Percentiles rank a stretch among this genome's conserved stretches.
phyloP scores from a whole-genome alignment of 805 yeast genomes.

The Lipomyces sp. region DNA sequence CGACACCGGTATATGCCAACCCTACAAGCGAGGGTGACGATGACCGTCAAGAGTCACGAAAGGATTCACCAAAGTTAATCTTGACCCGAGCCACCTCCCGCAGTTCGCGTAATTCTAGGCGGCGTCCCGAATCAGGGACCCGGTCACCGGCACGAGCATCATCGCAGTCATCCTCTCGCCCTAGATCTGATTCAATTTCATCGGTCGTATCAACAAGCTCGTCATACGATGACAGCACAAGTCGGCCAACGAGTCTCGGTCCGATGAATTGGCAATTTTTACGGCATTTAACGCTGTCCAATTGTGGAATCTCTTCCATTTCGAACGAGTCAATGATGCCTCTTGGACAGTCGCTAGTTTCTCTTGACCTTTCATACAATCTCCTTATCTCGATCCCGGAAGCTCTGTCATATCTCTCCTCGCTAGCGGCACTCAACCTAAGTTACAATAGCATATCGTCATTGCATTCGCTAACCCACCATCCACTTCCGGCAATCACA shows the following conservation, averaged over 20 bases:
- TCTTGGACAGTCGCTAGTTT: conserved; percentile 45
- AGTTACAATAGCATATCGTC: conserved; percentile 60
- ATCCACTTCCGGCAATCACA: conserved; percentile 35
- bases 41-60: conserved; percentile 5
- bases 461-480: conserved; percentile 31
- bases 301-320: conserved; percentile 48
- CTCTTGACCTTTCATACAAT: conserved; percentile 63
- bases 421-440: conserved; percentile 62
- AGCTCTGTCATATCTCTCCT: conserved; percentile 56
- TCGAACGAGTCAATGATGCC: conserved; percentile 44
- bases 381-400: conserved; percentile 55
- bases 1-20: conserved; percentile 14
- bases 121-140: conserved; percentile 9
- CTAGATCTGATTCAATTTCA: conserved; percentile 17
- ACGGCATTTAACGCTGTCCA: conserved; percentile 51
- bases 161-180: conserved; percentile 8
- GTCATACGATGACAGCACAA: conserved; percentile 39
- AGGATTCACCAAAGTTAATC: conserved; percentile 10
- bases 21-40: not conserved
- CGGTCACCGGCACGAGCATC: conserved; percentile 23
- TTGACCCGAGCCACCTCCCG: conserved; percentile 24
- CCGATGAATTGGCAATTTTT: conserved; percentile 47
- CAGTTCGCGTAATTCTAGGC: conserved; percentile 18
- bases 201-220: conserved; percentile 38
- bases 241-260: conserved; percentile 33